phyloP scores from a whole-genome alignment of 2,329 filamentous ascomycete species.

The Calonectria honghensis region DNA sequence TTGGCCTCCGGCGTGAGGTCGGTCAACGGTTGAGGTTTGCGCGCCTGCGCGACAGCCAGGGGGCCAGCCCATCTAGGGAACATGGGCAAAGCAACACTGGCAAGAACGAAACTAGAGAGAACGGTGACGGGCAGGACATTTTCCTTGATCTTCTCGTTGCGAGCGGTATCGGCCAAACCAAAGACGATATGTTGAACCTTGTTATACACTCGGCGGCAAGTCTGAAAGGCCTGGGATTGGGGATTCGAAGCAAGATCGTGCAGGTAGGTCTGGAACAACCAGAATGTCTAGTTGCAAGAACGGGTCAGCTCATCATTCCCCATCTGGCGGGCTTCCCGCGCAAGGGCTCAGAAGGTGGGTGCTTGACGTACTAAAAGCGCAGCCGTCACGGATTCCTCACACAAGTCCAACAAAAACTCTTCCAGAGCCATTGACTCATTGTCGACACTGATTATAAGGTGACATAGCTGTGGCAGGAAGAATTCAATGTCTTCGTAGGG shows the following conservation, averaged over 20 bases:
- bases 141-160: slow-evolving; percentile 86
- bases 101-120: slow-evolving; percentile 86
- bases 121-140: slow-evolving; percentile 88
- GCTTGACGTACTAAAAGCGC: slow-evolving; percentile 80
- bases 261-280: slow-evolving; percentile 92
- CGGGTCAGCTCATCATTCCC: slow-evolving; percentile 26
- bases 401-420: slow-evolving; percentile 89
- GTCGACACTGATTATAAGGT: slow-evolving; percentile 90
- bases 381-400: slow-evolving; percentile 90
- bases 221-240: slow-evolving; percentile 86
- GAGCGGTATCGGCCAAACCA: slow-evolving; percentile 80
- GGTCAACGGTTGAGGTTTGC: slow-evolving; percentile 76
- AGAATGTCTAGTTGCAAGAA: slow-evolving; percentile 80
- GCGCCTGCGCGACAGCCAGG: slow-evolving; percentile 86
- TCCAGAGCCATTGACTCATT: slow-evolving; percentile 95
- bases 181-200: slow-evolving; percentile 93
- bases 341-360: slow-evolving; percentile 38
- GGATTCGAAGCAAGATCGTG: slow-evolving; percentile 86
- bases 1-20: slow-evolving; percentile 61
- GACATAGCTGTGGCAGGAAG: slow-evolving; percentile 91
- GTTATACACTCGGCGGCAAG: slow-evolving; percentile 89
- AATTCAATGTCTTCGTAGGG: slow-evolving; percentile 95
- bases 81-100: slow-evolving; percentile 83
- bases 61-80: slow-evolving; percentile 87
- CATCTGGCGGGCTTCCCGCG: slow-evolving; percentile 17